A percentile compares a stretch with the other conserved stretches of the same genome.
These are phyloP conservation scores for Rhododendron kiyosumense DNA, from an alignment of 148 eudicot genomes.

Conservation along the genomic window DNA sequence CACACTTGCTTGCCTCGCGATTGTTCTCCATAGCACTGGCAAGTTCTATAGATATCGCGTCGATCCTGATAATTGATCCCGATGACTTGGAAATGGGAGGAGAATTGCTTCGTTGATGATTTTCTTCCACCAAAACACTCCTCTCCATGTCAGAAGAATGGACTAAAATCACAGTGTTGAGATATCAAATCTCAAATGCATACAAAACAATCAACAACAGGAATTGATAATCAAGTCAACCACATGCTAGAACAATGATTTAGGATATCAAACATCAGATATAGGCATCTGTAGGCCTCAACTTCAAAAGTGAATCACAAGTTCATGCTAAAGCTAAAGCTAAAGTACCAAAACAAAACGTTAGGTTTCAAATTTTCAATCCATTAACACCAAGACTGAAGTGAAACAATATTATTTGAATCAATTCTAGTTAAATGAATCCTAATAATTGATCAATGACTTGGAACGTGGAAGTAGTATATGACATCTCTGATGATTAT, in stretches of 20 bases:
- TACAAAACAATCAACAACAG: background rate
- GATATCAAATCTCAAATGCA: background rate
- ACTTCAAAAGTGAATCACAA: background rate
- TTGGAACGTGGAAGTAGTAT: background rate
- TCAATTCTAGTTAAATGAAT: background rate
- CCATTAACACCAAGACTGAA: background rate
- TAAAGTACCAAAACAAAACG: background rate
- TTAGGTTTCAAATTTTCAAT: background rate
- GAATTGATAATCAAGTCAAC: background rate
- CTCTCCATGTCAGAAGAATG: constrained; percentile 20
- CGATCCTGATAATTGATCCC: constrained; percentile 23
- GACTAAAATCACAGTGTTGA: background rate
- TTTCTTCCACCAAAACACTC: constrained; percentile 18
- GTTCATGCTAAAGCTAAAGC: background rate
- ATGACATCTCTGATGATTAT: background rate
- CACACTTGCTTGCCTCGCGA: constrained; percentile 21
- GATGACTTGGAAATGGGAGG: constrained; percentile 22
- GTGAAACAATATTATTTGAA: background rate
- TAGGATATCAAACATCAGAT: background rate
- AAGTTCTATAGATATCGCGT: constrained; percentile 24
- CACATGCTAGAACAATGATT: constrained; percentile 1
- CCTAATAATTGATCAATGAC: background rate
- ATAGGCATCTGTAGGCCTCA: background rate
- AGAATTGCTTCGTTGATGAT: constrained; percentile 20
- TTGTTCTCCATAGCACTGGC: constrained; percentile 14